Evolutionary conservation across 2,329 filamentous ascomycete genomes (phyloP).

Genomic region (Cytospora piceicola): DNA sequence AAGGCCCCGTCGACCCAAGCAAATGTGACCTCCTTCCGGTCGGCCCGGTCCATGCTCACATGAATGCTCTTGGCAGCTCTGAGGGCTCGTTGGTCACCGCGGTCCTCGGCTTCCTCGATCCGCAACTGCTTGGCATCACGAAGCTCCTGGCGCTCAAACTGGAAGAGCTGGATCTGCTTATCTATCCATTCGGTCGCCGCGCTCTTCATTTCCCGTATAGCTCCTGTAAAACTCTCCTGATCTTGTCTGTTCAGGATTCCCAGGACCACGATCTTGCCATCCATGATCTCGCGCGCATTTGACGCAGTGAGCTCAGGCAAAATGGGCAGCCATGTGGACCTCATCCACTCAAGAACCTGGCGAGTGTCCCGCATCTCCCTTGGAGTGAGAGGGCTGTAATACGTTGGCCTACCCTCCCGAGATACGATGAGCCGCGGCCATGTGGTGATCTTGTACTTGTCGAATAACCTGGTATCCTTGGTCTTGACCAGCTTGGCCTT

Average conservation of each 20-base stretch:
- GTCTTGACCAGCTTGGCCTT: conserved; percentile 90
- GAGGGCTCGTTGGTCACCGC: conserved; percentile 84
- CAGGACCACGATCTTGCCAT: conserved; percentile 90
- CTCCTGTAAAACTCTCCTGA: conserved; percentile 74
- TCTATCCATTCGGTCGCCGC: conserved; percentile 98
- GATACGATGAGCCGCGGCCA: conserved; percentile 94
- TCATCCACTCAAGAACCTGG: conserved; percentile 88
- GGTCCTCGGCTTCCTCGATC: conserved; percentile 94
- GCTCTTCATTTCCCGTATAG: conserved; percentile 90
- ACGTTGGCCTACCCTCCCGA: conserved; percentile 84
- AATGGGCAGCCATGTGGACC: conserved; percentile 91
- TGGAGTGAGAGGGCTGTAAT: conserved; percentile 85
- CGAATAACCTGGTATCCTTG: conserved; percentile 72
- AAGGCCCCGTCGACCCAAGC: conserved; percentile 97
- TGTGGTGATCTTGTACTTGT: conserved; percentile 92
- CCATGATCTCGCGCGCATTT: conserved; percentile 94
- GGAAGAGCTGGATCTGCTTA: conserved; percentile 88
- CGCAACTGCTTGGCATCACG: conserved; percentile 92
- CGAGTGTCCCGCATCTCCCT: conserved; percentile 89
- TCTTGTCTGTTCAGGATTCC: conserved; percentile 83
- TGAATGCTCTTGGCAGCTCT: conserved; percentile 86
- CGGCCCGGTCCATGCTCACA: conserved; percentile 86
- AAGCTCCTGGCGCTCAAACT: conserved; percentile 89
- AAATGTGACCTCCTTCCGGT: conserved; percentile 88
- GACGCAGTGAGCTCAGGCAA: conserved; percentile 90